Evolutionary conservation across 2,329 filamentous ascomycete species (phyloP), one percentile per base, ranked within the genome.

Genomic region (Coniochaeta prunicola): DNA sequence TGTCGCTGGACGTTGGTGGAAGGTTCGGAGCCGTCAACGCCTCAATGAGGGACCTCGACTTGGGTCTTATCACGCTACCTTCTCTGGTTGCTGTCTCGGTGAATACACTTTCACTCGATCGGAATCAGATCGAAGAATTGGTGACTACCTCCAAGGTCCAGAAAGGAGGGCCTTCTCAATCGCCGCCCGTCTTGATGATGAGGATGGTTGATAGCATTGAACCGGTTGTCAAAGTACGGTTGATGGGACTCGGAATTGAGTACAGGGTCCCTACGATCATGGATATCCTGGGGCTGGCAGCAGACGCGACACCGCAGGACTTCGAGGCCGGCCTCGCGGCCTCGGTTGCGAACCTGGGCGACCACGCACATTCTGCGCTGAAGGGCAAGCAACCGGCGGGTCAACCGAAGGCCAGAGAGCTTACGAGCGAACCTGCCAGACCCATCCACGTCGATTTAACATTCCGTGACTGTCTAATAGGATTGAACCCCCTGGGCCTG

Each of bases 131-230:
- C 0, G 90, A 96, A 68, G 83, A 90, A 53, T 76, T 99, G 13
- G 66, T 97, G 5, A 86, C 86, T 42, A 85, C 79, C 17, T 68
- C 63, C 57, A 60, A 64, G 59, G 70, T 68, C 28, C 66, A 64
- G 58, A 69, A 66, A 42, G 69, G 64, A 34, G 63, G 24, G 55
- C 59, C 53, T 26, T 63, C 53, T 58, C 68, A 62, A 60, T 69
- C 63, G 2, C 62, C 64, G 4, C 74, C 83, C 1, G 90, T 92
- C 63, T 71, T 97, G 57, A 96, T 96, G 87, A 84, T 90, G 60
- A 84, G 94, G 56, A 89, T 96, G 75, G 90, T 99, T 64, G 92
- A 97, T 69, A 93, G 97, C 69, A 90, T 96, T 74, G 93, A 97
- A 63, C 93, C 96, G 0, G 86, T 91, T 7, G 78, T 97, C 64